Conservation (phyloP, 305 asterid genomes). For the Solanum hybrid region DNA sequence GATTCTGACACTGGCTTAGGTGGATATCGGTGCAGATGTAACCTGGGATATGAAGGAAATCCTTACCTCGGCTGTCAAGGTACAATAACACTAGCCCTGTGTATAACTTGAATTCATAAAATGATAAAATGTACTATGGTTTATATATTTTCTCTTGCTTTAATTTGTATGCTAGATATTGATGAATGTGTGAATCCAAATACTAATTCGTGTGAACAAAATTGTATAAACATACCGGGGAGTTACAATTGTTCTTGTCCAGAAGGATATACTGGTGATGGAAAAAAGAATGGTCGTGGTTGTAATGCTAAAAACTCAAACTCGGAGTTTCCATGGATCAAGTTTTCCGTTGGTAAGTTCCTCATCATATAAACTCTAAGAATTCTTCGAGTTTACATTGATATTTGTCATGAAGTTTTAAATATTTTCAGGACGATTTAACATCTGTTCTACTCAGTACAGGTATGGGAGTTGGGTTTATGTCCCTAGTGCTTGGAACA, state of each 20-base stretch:
- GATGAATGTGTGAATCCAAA: neutral
- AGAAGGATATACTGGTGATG: neutral
- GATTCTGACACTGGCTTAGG: constrained; percentile 25
- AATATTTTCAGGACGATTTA: neutral
- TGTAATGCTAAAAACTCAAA: neutral
- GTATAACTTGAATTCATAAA: neutral
- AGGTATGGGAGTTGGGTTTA: neutral
- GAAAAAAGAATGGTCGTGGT: neutral
- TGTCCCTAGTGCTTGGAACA: neutral
- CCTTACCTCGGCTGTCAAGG: constrained; percentile 57
- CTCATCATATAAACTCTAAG: neutral
- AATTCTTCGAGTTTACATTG: neutral
- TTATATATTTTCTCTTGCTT: too few relatives aligned
- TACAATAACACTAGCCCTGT: neutral
- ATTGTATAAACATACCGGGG: neutral
- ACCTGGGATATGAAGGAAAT: constrained; percentile 34
- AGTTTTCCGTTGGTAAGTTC: neutral
- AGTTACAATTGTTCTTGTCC: neutral
- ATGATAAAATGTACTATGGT: neutral
- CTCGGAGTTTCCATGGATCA: neutral
- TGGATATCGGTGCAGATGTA: constrained; percentile 45
- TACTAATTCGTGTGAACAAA: neutral
- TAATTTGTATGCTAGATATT: neutral
- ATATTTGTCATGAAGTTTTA: too few relatives aligned
- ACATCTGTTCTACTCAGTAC: neutral